Evolutionary conservation across 805 yeast genomes (phyloP), one percentile per base, ranked within the genome.

Genomic region (Kodamaea neixiangensis): DNA sequence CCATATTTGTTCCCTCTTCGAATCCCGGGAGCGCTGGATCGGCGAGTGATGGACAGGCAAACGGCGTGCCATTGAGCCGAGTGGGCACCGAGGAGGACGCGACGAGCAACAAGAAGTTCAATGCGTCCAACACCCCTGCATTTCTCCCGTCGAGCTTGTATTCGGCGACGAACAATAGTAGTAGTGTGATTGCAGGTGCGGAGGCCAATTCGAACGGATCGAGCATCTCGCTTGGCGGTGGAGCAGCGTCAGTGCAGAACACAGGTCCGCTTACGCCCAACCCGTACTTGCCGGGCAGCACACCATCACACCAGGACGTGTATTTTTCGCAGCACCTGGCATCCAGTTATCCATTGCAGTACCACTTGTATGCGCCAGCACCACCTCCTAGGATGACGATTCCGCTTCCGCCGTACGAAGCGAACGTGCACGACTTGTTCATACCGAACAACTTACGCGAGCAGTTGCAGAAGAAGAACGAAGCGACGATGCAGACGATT

Each of bases 281-380:
- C 42, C 68, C 68, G 9, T 65, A 66, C 46, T 54, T 66, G 48
- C 53, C 60, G 4, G 47, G 50, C 1, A 49, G 46, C 5, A 44
- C 51, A 15, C 52, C 54, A 4, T 56, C 60, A 13, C 54, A 55
- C 15, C 53, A 57, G 25, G 56, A 62, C 20, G 67, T 63, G 44
- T 54, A 60, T 50, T 62, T 48, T 47, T 58, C 51, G 46, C 63
- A 54, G 47, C 60, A 47, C 31, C 54, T 43, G 48, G 51, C 58
- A 50, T 55, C 57, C 44, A 49, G 59, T 11, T 82, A 71, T 56
- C 87, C 87, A 0, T 70, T 89, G 41, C 90, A 90, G 61, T 88
- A 89, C 64, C 97, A 92, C 68, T 69, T 90, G 37, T 92, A 93
- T 68, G 94, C 97, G 0, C 97, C 97, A 1, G 79, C 82, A 25